Evolutionary conservation across 2,329 filamentous ascomycete species (phyloP).

Genomic region (Alternaria gansuensis): DNA sequence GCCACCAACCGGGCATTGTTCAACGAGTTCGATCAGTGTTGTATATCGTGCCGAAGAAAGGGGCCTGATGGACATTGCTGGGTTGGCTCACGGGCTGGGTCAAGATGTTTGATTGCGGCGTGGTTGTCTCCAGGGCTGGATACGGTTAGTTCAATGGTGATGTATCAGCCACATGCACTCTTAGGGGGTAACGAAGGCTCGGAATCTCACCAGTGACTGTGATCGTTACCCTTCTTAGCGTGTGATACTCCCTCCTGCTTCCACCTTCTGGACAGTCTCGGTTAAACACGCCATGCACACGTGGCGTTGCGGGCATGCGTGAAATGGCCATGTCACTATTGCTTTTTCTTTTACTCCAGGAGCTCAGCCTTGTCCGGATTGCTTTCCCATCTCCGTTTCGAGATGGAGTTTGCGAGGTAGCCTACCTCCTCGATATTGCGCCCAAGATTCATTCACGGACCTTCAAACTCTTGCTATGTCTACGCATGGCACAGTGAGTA

Average conservation of each 20-base stretch:
- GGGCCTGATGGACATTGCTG: background rate
- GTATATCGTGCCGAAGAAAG: background rate
- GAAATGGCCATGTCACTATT: background rate
- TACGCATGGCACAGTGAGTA: background rate
- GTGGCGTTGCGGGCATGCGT: no score
- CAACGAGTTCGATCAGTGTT: background rate
- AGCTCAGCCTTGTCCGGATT: background rate
- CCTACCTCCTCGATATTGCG: background rate
- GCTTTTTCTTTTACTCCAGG: background rate
- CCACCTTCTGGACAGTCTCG: background rate
- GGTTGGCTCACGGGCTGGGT: background rate
- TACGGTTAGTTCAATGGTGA: background rate
- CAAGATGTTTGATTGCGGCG: background rate
- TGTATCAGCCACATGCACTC: background rate
- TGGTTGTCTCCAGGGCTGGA: background rate
- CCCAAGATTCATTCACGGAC: background rate
- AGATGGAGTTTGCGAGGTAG: background rate
- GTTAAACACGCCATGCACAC: background rate
- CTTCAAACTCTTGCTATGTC: background rate
- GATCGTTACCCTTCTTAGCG: background rate
- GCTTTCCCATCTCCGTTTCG: background rate
- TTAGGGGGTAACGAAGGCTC: background rate
- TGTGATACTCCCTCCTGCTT: background rate
- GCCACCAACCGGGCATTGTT: background rate
- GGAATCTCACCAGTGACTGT: background rate